Conservation (phyloP, 2,329 filamentous ascomycete species). For the Lachnellula cervina region DNA sequence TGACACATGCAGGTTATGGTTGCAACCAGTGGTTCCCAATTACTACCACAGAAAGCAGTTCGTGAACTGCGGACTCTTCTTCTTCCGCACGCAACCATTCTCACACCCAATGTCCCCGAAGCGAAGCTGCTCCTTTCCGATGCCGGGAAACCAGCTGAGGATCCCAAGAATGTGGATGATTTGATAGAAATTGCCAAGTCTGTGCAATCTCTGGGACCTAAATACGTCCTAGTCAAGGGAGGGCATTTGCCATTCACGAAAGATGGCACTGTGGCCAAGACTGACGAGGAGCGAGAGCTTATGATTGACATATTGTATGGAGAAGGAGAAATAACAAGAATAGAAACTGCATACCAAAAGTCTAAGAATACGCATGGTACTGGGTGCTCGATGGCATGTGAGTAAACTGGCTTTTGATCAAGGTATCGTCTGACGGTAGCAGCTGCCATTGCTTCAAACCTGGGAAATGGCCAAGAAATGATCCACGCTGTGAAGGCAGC, state of each 20-base stretch:
- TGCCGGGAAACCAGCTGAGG: constrained; percentile 36
- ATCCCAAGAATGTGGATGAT: constrained; percentile 56
- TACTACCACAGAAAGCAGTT: constrained; percentile 64
- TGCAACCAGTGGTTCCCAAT: constrained; percentile 68
- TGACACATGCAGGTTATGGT: constrained; percentile 72
- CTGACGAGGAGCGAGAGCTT: constrained; percentile 54
- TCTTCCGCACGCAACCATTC: constrained; percentile 60
- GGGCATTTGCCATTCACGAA: constrained; percentile 77
- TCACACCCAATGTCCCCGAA: constrained; percentile 77
- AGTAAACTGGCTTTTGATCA: constrained; percentile 33
- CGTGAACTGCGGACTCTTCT: constrained; percentile 53
- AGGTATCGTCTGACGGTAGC: constrained; percentile 4
- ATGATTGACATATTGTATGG: constrained; percentile 77
- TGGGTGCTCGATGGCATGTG: constrained; percentile 86
- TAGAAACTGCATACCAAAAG: constrained; percentile 66
- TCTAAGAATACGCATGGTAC: constrained; percentile 89
- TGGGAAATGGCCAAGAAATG: constrained; percentile 55
- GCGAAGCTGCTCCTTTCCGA: constrained; percentile 59
- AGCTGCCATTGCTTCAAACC: constrained; percentile 70
- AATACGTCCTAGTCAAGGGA: constrained; percentile 83
- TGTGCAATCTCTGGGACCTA: constrained; percentile 65
- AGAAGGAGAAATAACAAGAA: constrained; percentile 48
- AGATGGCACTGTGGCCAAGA: constrained; percentile 54
- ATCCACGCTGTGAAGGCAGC: constrained; percentile 60
- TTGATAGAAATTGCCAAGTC: constrained; percentile 63